Percentiles rank a stretch among this genome's conserved stretches.
These are phyloP conservation scores for Lactifluus subvellereus DNA, from an alignment of 768 basidiomycete species.

Conservation along the genomic window DNA sequence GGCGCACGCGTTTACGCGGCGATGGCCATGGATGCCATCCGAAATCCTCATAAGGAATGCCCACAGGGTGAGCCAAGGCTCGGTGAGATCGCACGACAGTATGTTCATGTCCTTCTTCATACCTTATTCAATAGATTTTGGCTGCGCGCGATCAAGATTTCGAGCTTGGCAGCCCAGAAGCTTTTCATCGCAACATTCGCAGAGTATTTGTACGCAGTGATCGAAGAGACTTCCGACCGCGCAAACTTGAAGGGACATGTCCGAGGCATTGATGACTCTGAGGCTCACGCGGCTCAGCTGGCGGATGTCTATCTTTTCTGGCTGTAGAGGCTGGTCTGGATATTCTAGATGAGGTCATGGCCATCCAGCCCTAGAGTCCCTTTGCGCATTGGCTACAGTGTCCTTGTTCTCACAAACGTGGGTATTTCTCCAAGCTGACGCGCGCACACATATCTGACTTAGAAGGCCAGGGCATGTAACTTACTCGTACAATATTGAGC, in stretches of 20 bases:
- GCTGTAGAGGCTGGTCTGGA: slow-evolving; percentile 54
- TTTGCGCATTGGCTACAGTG: slow-evolving; percentile 47
- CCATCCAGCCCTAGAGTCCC: slow-evolving; percentile 43
- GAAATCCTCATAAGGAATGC: slow-evolving; percentile 34
- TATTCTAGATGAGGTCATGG: slow-evolving; percentile 47
- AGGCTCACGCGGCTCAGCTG: slow-evolving; percentile 46
- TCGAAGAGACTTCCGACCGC: slow-evolving; percentile 31
- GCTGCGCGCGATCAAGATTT: slow-evolving; percentile 28
- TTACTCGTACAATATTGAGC: slow-evolving; percentile 74
- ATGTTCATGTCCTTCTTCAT: slow-evolving; percentile 20
- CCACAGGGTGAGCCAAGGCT: slow-evolving; percentile 36
- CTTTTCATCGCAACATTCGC: slow-evolving; percentile 37
- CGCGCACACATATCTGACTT: slow-evolving; percentile 12
- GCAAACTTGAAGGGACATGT: slow-evolving; percentile 21
- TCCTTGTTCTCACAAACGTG: slow-evolving; percentile 40
- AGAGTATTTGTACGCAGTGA: slow-evolving; percentile 33
- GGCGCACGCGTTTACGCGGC: slow-evolving; percentile 32
- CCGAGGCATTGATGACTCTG: slow-evolving; percentile 46
- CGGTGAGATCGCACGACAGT: slow-evolving; percentile 40
- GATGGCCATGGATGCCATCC: slow-evolving; percentile 39
- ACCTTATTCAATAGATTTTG: slow-evolving; percentile 32
- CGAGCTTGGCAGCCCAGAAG: slow-evolving; percentile 26
- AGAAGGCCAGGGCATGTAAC: slow-evolving; percentile 53
- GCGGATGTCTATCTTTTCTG: slow-evolving; percentile 45
- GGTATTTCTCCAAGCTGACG: slow-evolving; percentile 3